These are phyloP conservation scores for Coniella lustricola DNA, from an alignment of 2,329 filamentous ascomycete genomes.

Conservation along the genomic window DNA sequence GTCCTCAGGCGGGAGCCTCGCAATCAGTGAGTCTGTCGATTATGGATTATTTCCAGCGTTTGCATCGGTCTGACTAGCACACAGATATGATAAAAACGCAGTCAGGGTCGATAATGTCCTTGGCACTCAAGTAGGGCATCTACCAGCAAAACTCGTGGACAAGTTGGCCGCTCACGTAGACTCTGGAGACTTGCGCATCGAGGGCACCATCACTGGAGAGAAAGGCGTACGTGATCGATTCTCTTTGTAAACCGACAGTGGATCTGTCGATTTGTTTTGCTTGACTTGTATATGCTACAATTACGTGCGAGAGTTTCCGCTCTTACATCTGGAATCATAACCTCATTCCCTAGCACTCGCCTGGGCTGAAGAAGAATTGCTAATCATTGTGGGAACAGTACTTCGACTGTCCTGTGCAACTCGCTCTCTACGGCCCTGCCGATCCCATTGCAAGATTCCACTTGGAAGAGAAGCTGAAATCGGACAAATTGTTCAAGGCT, in stretches of 20 bases:
- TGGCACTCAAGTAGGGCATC: slow-evolving; percentile 68
- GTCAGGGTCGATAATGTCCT: slow-evolving; percentile 74
- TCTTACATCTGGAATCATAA: neutral
- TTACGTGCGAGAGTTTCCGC: neutral
- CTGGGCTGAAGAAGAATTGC: neutral
- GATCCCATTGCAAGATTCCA: slow-evolving; percentile 43
- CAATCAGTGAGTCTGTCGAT: slow-evolving; percentile 34
- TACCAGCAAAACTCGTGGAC: slow-evolving; percentile 58
- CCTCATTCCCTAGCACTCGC: neutral
- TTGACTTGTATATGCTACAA: neutral
- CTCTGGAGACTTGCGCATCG: slow-evolving; percentile 35
- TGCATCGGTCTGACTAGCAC: neutral
- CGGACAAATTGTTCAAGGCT: slow-evolving; percentile 55
- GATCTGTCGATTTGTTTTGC: neutral
- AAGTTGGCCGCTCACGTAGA: slow-evolving; percentile 68
- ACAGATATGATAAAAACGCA: slow-evolving; percentile 62
- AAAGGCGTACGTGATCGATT: slow-evolving; percentile 37
- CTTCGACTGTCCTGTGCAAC: slow-evolving; percentile 65
- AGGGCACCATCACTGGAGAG: slow-evolving; percentile 60
- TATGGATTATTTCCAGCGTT: neutral
- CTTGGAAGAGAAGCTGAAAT: slow-evolving; percentile 56
- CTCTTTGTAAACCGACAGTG: too few relatives aligned
- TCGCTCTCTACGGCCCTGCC: slow-evolving; percentile 63
- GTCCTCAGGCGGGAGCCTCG: slow-evolving; percentile 51
- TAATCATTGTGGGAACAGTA: slow-evolving; percentile 1